Base-by-base conservation (phyloP, 179 eudicot genomes). In the Patellifolia procumbens region DNA sequence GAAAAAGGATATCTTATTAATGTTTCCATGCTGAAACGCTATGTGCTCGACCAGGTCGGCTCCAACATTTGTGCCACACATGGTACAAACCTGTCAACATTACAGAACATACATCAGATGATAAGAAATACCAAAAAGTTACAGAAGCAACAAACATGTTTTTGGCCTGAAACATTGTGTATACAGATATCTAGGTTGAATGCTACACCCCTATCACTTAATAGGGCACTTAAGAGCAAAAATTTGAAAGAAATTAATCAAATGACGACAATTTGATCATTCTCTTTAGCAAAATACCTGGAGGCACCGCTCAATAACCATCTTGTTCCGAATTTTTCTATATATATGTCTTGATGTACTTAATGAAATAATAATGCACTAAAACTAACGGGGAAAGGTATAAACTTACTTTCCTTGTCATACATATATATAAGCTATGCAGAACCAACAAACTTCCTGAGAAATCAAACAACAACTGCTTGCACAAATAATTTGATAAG, bases 11-110 rank as follows among this genome's bases (percentile, higher is more conserved):
- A 37, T 37, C 42, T 37, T 37, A 37, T 37, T 2, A 37, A 37
- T 37, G 6, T 37, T 83, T 79, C 81, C 89, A 75, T 89, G 91
- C 67, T 83, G 83, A 65, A 85, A 49, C 51, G 87, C 87, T 49
- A 89, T 73, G 76, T 89, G 93, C 34, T 78, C 89, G 78, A 85
- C 87, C 85, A 86, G 78, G 75, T 83, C 81, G 45, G 68, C 68
- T 72, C 87, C 87, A 49, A 86, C 86, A 66, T 62, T 77, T 70
- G 78, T 72, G 17, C 66, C 81, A 62, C 93, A 89, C 79, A 88
- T 65, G 5, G 93, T 91, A 76, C 93, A 89, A 37, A 85, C 82
- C 93, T 89, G 88, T 70, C 69, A 63, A 59, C 5, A 45, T 6
- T 58, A 68, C 1, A 68, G 55, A 16, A 29, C 37, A 74, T 19